Percentiles rank a stretch among this genome's conserved stretches.
These are phyloP conservation scores for Russula dissimulans DNA, from an alignment of 768 basidiomycete species.

Conservation along the genomic window DNA sequence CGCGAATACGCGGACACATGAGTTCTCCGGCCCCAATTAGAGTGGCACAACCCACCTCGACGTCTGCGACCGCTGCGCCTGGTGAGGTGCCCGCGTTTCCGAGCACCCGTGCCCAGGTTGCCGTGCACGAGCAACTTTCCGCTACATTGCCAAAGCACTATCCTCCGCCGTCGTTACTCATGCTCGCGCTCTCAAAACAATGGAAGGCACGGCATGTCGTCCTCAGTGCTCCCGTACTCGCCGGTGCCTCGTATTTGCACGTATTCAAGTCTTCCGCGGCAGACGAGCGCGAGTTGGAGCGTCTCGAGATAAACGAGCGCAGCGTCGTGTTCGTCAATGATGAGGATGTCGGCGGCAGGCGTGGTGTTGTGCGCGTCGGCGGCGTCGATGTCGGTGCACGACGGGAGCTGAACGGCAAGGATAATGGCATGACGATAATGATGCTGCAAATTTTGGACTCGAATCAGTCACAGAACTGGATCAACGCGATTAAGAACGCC, in stretches of 20 bases:
- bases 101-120: constrained; percentile 42
- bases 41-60: neutral
- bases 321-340: constrained; percentile 71
- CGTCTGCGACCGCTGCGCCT: constrained; percentile 11
- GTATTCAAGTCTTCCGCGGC: constrained; percentile 54
- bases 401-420: constrained; percentile 29
- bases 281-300: constrained; percentile 63
- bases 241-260: constrained; percentile 51
- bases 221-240: constrained; percentile 32
- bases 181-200: constrained; percentile 62
- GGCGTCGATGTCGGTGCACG: constrained; percentile 48
- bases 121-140: constrained; percentile 42
- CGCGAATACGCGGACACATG: neutral
- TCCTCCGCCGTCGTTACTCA: constrained; percentile 54
- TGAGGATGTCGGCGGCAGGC: constrained; percentile 35
- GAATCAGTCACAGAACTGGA: constrained; percentile 65
- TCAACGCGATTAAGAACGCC: constrained; percentile 59
- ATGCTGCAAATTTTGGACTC: constrained; percentile 56
- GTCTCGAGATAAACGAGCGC: constrained; percentile 67
- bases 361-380: constrained; percentile 56
- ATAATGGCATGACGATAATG: constrained; percentile 54
- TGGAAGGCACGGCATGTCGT: constrained; percentile 63
- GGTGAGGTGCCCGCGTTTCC: constrained; percentile 50
- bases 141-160: constrained; percentile 59
- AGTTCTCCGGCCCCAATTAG: neutral